A percentile compares a stretch with the other conserved stretches of the same genome.
Conservation (phyloP, 106 monocot species). For the Apostasia shenzhenica region DNA sequence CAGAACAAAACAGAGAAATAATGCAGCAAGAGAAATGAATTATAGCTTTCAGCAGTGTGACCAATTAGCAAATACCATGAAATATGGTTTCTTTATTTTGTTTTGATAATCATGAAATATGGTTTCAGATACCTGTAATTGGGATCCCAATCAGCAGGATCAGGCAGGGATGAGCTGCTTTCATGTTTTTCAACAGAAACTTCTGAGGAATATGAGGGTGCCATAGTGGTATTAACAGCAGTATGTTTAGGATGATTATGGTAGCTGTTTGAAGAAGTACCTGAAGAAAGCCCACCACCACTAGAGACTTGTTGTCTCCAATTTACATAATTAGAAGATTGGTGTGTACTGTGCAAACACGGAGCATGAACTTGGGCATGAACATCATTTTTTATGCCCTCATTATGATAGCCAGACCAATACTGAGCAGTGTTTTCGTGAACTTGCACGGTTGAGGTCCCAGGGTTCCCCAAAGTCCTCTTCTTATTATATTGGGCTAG, state of each 20-base stretch:
- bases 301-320: constrained; percentile 47
- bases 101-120: too few relatives aligned
- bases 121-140: constrained; percentile 59
- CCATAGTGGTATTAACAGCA: constrained; percentile 6
- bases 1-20: too few relatives aligned
- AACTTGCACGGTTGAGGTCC: constrained; percentile 26
- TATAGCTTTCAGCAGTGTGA: too few relatives aligned
- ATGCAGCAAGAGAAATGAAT: too few relatives aligned
- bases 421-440: constrained; percentile 48
- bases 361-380: constrained; percentile 28
- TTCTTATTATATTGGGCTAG: constrained; percentile 61
- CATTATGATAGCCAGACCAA: constrained; percentile 39
- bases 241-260: constrained; percentile 11
- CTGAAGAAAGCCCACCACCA: constrained; percentile 12
- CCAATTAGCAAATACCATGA: too few relatives aligned
- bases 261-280: constrained; percentile 14
- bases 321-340: constrained; percentile 30
- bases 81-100: too few relatives aligned
- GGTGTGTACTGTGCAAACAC: constrained; percentile 35
- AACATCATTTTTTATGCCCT: constrained; percentile 36
- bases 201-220: constrained; percentile 20
- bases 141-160: constrained; percentile 98
- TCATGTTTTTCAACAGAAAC: constrained; percentile 33
- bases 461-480: constrained; percentile 36
- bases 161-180: constrained; percentile 42